Percentiles rank a stretch among this genome's conserved stretches.
Evolutionary conservation across 164 flowering plant species (phyloP).

Genomic region (Sedum album): DNA sequence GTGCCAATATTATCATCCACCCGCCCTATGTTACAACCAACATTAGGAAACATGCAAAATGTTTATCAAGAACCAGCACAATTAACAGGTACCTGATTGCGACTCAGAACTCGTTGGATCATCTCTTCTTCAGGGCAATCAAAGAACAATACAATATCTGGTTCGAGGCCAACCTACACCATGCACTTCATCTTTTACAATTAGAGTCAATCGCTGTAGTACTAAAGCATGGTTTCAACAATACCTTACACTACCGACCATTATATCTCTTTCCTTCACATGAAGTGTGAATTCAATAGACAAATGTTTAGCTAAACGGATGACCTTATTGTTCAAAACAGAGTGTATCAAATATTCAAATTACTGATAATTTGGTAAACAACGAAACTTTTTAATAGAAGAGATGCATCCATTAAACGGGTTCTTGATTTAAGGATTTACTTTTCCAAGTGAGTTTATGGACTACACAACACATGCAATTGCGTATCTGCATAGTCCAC

Average conservation of each 20-base stretch:
- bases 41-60: slow-evolving; percentile 12
- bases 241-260: no score
- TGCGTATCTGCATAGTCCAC: background rate
- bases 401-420: no score
- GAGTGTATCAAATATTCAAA: no score
- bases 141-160: slow-evolving; percentile 77
- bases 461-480: background rate
- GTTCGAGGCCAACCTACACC: slow-evolving; percentile 67
- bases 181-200: background rate
- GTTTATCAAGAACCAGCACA: background rate
- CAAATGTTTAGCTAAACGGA: no score
- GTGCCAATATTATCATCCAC: slow-evolving; percentile 60
- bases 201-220: background rate
- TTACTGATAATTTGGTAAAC: no score
- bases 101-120: slow-evolving; percentile 83
- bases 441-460: no score
- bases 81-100: slow-evolving; percentile 61
- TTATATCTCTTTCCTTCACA: no score
- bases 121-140: slow-evolving; percentile 92
- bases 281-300: no score
- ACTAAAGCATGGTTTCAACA: no score
- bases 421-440: no score
- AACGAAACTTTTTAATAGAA: no score
- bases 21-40: slow-evolving; percentile 51
- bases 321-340: no score